phyloP scores from a whole-genome alignment of 495 filamentous ascomycete species.

The Daldinia concentrica region DNA sequence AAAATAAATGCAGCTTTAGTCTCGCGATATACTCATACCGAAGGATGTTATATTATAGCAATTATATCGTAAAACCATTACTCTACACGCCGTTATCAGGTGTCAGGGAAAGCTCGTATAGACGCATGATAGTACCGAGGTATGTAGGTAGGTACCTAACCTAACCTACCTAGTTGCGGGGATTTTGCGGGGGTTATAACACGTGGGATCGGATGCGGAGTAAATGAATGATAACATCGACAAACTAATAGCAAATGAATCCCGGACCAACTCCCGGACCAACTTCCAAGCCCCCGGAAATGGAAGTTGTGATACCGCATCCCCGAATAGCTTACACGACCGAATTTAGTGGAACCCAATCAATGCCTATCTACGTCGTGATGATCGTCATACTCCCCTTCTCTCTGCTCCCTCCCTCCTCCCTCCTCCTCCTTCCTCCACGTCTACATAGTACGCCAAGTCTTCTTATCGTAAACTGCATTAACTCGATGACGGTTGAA shows the following conservation, averaged over 20 bases:
- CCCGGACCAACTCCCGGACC: neutral
- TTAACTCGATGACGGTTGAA: constrained; percentile 4
- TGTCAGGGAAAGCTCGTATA: neutral
- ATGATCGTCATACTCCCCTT: neutral
- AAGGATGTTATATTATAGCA: neutral
- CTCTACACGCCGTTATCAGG: too few species aligned
- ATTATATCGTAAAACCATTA: too few species aligned
- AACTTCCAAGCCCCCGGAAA: constrained; percentile 4
- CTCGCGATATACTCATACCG: constrained; percentile 4
- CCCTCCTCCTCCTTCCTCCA: too few species aligned
- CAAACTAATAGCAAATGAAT: neutral
- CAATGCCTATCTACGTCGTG: constrained; percentile 11
- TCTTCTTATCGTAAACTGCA: constrained; percentile 11
- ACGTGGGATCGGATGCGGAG: neutral
- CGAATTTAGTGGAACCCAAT: constrained; percentile 3
- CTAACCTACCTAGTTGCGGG: neutral
- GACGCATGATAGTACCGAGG: too few species aligned
- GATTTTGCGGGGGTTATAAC: neutral
- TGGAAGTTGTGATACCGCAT: constrained; percentile 17
- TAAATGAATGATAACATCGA: neutral
- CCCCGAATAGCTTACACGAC: constrained; percentile 5
- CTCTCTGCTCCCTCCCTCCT: too few species aligned
- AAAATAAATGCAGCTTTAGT: constrained; percentile 16
- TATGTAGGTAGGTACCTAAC: too few species aligned
- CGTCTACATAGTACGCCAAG: constrained; percentile 31